Percentiles rank a stretch among this genome's conserved stretches.
phyloP scores from a whole-genome alignment of 768 basidiomycete genomes.

The Plicaturopsis crispa region DNA sequence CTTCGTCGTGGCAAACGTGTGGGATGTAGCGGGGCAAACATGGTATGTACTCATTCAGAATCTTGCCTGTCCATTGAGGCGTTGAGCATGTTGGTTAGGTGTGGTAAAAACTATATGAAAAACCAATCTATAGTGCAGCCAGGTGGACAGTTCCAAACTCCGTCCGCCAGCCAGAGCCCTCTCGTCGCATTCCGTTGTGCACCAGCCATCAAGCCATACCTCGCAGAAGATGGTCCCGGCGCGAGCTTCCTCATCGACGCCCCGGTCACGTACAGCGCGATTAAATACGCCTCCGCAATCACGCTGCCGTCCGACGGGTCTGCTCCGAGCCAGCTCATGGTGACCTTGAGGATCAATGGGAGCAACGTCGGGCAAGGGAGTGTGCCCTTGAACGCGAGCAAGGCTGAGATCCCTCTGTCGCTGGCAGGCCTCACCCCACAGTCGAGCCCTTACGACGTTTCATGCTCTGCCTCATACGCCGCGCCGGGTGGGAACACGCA shows the following conservation, averaged over 20 bases:
- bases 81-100: too few species aligned
- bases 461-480: conserved; percentile 20
- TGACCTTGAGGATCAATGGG: conserved; percentile 41
- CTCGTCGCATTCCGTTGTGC: conserved; percentile 37
- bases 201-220: conserved; percentile 39
- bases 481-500: conserved; percentile 11
- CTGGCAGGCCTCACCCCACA: conserved; percentile 37
- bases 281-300: conserved; percentile 40
- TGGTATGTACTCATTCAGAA: too few species aligned
- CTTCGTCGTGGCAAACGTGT: too few species aligned
- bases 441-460: conserved; percentile 20
- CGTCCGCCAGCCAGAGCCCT: conserved; percentile 21
- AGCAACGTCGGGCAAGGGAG: conserved; percentile 30
- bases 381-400: conserved; percentile 46
- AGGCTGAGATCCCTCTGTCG: conserved; percentile 40
- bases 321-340: conserved; percentile 20
- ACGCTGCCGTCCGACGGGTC: conserved; percentile 18
- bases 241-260: conserved; percentile 46
- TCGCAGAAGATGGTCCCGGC: conserved; percentile 40
- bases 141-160: conserved; percentile 33
- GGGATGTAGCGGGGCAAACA: too few species aligned
- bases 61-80: too few species aligned
- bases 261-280: conserved; percentile 36
- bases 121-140: conserved; percentile 31
- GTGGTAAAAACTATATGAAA: conserved; percentile 38